Percentiles rank a stretch among this genome's conserved stretches.
Evolutionary conservation across 495 filamentous ascomycete genomes (phyloP).

Genomic region (Hypoxylon fragiforme): DNA sequence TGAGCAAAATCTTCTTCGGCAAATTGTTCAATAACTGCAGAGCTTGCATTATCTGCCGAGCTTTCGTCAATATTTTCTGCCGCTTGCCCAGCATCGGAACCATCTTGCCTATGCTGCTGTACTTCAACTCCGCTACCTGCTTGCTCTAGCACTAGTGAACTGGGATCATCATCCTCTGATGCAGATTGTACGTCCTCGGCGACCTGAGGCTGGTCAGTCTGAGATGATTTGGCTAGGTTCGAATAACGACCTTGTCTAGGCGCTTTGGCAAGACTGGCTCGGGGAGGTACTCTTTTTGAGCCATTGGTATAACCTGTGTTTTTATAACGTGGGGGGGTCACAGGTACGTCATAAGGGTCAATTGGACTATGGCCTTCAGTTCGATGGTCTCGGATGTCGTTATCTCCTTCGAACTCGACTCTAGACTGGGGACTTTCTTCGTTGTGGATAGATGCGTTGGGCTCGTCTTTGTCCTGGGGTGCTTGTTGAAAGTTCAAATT

Average conservation of each 20-base stretch:
- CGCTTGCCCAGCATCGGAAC: not conserved
- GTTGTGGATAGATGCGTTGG: not conserved
- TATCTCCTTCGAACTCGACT: not conserved
- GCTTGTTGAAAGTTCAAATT: not conserved
- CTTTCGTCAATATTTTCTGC: conserved; percentile 4
- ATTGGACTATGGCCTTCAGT: not conserved
- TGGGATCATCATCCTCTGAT: not conserved
- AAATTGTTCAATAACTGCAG: not conserved
- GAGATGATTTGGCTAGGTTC: not conserved
- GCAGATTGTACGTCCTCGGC: not conserved
- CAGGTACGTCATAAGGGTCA: conserved; percentile 19
- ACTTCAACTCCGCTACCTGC: not conserved
- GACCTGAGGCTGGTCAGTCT: not conserved
- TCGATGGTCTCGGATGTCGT: not conserved
- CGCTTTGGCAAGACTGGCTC: not conserved
- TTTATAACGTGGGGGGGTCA: conserved; percentile 1
- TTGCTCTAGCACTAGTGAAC: not conserved
- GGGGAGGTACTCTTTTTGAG: not conserved
- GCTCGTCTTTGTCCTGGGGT: not conserved
- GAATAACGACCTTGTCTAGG: not conserved
- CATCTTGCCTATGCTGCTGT: not conserved
- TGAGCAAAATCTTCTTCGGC: conserved; percentile 25
- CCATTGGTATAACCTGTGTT: not conserved
- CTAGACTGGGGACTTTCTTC: not conserved
- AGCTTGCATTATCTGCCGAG: conserved; percentile 7